Percentiles rank a stretch among this genome's conserved stretches.
Conservation (phyloP, 2,329 filamentous ascomycete species). For the Septoria linicola region DNA sequence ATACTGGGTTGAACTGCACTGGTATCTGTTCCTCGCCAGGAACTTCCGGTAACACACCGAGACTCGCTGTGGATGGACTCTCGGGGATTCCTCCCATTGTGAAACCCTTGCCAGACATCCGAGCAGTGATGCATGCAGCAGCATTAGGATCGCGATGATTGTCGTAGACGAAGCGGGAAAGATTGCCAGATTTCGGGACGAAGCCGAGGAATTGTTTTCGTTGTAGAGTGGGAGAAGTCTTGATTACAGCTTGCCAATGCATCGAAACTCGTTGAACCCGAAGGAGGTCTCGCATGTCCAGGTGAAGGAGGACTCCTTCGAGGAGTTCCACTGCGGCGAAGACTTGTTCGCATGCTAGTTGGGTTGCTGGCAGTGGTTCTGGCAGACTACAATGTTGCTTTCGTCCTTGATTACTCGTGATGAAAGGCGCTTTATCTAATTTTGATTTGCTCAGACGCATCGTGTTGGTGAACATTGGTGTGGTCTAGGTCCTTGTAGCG, state of each 20-base stretch:
- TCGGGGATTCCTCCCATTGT: not conserved
- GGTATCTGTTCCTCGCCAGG: not conserved
- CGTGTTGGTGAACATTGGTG: not conserved
- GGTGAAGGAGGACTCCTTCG: constrained; percentile 16
- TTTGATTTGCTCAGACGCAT: not conserved
- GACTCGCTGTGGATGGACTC: not conserved
- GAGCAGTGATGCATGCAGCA: not conserved
- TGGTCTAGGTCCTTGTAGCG: too few relatives aligned
- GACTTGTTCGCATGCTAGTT: not conserved
- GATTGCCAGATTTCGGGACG: constrained; percentile 11
- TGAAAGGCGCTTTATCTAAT: not conserved
- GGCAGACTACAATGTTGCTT: not conserved
- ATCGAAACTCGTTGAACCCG: constrained; percentile 15
- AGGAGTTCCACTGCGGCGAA: constrained; percentile 18
- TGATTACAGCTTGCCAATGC: constrained; percentile 17
- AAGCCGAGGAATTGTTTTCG: constrained; percentile 16
- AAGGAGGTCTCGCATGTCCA: constrained; percentile 19
- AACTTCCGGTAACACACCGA: not conserved
- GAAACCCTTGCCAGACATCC: not conserved
- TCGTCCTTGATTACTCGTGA: not conserved
- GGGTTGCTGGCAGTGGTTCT: not conserved
- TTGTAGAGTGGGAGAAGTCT: constrained; percentile 15
- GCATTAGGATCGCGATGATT: not conserved
- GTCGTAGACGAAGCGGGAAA: constrained; percentile 12
- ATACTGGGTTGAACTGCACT: constrained; percentile 19